These are phyloP conservation scores for Steccherinum ochraceum DNA, from an alignment of 768 basidiomycete species.

Conservation along the genomic window DNA sequence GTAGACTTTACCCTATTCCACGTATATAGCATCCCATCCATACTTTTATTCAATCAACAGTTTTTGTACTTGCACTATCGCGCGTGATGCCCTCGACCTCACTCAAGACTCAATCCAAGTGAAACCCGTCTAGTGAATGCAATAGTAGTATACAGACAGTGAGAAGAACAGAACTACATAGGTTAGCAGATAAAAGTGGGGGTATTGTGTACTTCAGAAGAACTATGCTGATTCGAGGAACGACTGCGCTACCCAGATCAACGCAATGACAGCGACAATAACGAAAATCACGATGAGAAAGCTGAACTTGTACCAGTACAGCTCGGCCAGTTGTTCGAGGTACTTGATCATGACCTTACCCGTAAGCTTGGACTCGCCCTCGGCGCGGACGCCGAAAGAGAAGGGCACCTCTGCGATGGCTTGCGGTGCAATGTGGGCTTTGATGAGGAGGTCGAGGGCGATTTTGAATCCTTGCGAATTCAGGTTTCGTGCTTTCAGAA, in stretches of 20 bases:
- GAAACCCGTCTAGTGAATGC: too few species aligned
- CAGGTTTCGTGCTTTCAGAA: conserved; percentile 22
- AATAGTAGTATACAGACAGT: too few species aligned
- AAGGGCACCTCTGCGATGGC: conserved; percentile 25
- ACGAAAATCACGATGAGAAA: conserved; percentile 14
- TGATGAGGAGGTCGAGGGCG: conserved; percentile 25
- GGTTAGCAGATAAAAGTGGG: too few species aligned
- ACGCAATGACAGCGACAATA: conserved; percentile 10
- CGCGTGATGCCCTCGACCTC: neutral
- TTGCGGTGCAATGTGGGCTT: conserved; percentile 16
- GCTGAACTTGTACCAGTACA: conserved; percentile 23
- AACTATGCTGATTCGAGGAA: conserved; percentile 5
- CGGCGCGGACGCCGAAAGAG: conserved; percentile 23
- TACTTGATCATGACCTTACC: conserved; percentile 25
- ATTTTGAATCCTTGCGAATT: conserved; percentile 25
- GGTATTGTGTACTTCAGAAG: too few species aligned
- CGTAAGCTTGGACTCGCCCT: conserved; percentile 24
- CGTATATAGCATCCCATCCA: neutral
- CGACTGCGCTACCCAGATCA: conserved; percentile 4
- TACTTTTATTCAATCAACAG: neutral
- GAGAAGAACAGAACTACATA: neutral
- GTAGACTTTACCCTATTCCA: neutral
- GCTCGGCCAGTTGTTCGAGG: conserved; percentile 22
- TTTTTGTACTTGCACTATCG: neutral
- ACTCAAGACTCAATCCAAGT: too few species aligned